Percentiles rank a stretch among this genome's conserved stretches.
These are phyloP conservation scores for Neolentinus lepideus DNA, from an alignment of 1,284 basidiomycete species.

Conservation along the genomic window DNA sequence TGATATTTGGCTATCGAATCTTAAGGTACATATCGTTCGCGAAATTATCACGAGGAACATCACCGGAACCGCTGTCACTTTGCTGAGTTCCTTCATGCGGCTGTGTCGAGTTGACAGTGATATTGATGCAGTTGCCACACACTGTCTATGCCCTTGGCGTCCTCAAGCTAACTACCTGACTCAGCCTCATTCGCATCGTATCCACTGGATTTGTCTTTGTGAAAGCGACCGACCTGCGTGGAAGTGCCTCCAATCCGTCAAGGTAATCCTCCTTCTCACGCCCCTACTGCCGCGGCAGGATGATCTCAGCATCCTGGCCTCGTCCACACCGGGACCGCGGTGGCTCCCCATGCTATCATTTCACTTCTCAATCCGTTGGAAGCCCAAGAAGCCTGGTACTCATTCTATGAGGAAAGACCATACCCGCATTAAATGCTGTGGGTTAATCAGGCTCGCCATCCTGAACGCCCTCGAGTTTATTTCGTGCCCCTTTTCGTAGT, in stretches of 20 bases:
- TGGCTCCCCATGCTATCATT: too few species aligned
- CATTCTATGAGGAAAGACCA: background rate
- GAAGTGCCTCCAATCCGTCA: background rate
- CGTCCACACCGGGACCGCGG: background rate
- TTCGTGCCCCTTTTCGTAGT: background rate
- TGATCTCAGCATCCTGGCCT: background rate
- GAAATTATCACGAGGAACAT: background rate
- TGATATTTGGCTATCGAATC: background rate
- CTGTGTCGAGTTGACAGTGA: background rate
- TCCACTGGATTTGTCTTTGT: too few species aligned
- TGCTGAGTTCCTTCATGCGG: background rate
- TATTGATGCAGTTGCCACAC: background rate
- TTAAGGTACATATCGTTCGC: background rate
- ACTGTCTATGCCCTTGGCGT: background rate
- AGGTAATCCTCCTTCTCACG: background rate
- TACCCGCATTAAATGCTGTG: background rate
- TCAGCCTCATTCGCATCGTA: too few species aligned
- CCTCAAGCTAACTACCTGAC: background rate
- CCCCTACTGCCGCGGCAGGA: background rate
- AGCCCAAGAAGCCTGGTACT: background rate
- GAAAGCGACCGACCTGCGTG: too few species aligned
- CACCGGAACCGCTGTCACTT: background rate
- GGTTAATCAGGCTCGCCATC: background rate
- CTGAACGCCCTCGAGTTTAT: background rate
- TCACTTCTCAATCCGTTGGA: too few species aligned